Conservation (phyloP, 768 basidiomycete species). For the Rhodosporidiobolus sp. region DNA sequence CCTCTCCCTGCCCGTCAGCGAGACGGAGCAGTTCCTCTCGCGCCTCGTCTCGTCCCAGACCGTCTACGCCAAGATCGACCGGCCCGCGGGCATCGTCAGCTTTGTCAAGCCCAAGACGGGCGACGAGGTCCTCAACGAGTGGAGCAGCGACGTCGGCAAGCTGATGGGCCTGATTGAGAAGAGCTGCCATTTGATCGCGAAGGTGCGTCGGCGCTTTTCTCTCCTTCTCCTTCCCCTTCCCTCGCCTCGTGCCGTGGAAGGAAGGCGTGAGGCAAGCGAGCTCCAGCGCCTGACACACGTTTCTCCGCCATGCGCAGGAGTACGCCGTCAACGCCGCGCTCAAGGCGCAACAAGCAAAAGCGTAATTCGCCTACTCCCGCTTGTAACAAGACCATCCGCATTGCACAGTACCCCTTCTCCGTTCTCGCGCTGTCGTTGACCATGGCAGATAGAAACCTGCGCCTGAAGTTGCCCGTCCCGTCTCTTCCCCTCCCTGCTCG, state of each 20-base stretch:
- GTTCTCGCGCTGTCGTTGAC: not conserved
- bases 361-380: not conserved
- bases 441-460: too few relatives aligned
- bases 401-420: not conserved
- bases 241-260: too few relatives aligned
- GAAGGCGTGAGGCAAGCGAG: too few relatives aligned
- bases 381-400: not conserved
- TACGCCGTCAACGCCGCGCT: slow-evolving; percentile 37
- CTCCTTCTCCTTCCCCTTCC: too few relatives aligned
- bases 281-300: not conserved
- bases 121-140: slow-evolving; percentile 95
- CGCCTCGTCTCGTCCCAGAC: slow-evolving; percentile 86
- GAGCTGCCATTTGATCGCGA: slow-evolving; percentile 65
- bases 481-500: too few relatives aligned
- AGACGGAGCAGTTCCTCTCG: slow-evolving; percentile 84
- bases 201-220: slow-evolving; percentile 42
- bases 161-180: slow-evolving; percentile 86
- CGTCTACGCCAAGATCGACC: slow-evolving; percentile 89
- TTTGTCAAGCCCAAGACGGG: slow-evolving; percentile 73
- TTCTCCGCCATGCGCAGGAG: slow-evolving; percentile 8
- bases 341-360: slow-evolving; percentile 24
- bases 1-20: slow-evolving; percentile 73
- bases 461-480: too few relatives aligned
- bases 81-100: slow-evolving; percentile 81
- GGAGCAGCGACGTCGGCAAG: slow-evolving; percentile 95